Conservation (phyloP, 2,329 filamentous ascomycete species). For the Raffaelea deltoideospora region DNA sequence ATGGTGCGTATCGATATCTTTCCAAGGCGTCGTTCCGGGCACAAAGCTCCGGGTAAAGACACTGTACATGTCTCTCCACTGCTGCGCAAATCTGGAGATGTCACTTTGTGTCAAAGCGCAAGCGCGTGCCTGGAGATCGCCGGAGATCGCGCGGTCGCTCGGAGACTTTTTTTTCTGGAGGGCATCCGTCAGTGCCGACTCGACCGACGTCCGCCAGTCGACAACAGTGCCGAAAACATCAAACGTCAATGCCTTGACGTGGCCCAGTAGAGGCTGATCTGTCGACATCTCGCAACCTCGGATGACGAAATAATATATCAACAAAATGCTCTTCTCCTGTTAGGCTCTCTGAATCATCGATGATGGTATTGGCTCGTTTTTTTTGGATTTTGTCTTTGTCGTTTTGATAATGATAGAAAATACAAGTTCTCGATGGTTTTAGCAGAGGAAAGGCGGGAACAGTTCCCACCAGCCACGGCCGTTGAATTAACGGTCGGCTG, state of each 20-base stretch:
- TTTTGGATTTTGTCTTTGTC: no score
- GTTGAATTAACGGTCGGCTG: no score
- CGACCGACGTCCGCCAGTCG: slow-evolving; percentile 59
- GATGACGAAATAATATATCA: no score
- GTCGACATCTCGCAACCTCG: no score
- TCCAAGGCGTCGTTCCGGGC: slow-evolving; percentile 35
- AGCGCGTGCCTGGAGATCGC: slow-evolving; percentile 30
- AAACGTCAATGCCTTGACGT: slow-evolving; percentile 48
- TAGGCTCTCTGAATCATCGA: no score
- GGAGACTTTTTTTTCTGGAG: slow-evolving; percentile 33
- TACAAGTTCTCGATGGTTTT: no score
- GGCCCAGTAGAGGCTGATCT: neutral
- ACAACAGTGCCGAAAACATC: slow-evolving; percentile 73
- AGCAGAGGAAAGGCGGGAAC: no score
- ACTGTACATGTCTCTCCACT: slow-evolving; percentile 54
- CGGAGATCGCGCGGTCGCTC: slow-evolving; percentile 27
- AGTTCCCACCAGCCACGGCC: no score
- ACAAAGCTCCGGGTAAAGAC: slow-evolving; percentile 42
- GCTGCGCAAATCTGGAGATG: slow-evolving; percentile 50
- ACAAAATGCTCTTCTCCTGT: no score
- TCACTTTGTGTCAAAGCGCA: slow-evolving; percentile 35
- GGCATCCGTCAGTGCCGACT: slow-evolving; percentile 36
- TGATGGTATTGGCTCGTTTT: no score
- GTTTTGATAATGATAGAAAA: no score
- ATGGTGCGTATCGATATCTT: slow-evolving; percentile 60